Conservation (phyloP, 805 yeast species). For the Wickerhamiella allomyrinae region DNA sequence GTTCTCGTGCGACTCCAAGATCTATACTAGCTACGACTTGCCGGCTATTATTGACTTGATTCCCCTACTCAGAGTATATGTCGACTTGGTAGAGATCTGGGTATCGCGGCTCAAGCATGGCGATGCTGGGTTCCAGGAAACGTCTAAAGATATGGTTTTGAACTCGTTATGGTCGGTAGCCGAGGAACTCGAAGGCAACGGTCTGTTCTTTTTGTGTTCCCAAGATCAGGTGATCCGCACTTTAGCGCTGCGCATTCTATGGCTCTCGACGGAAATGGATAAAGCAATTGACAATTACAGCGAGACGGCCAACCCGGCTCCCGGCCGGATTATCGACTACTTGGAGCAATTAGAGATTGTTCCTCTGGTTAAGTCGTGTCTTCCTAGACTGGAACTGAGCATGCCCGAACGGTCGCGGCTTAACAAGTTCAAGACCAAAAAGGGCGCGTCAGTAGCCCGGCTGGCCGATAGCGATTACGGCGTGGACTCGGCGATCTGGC, state of each 20-base stretch:
- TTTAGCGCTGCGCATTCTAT: constrained; percentile 59
- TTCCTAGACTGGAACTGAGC: constrained; percentile 35
- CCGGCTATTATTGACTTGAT: constrained; percentile 50
- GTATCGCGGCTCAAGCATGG: constrained; percentile 23
- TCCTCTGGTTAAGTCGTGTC: constrained; percentile 41
- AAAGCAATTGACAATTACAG: constrained; percentile 52
- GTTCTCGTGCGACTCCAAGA: constrained; percentile 54
- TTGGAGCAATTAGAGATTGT: constrained; percentile 57
- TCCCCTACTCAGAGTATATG: constrained; percentile 47
- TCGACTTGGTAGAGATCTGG: constrained; percentile 76
- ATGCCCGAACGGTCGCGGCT: constrained; percentile 65
- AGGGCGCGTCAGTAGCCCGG: constrained; percentile 53
- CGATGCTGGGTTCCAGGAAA: constrained; percentile 11
- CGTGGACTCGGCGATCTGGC: constrained; percentile 94
- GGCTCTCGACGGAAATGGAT: constrained; percentile 77
- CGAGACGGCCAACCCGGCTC: constrained; percentile 13
- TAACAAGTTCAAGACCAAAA: constrained; percentile 40
- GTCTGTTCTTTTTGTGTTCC: constrained; percentile 77
- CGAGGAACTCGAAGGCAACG: constrained; percentile 94
- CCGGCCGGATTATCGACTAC: constrained; percentile 41
- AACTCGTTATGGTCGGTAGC: constrained; percentile 60
- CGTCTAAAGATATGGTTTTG: constrained; percentile 8
- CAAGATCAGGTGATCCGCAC: constrained; percentile 67
- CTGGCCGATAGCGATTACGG: constrained; percentile 88
- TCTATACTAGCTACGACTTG: constrained; percentile 34